Evolutionary conservation across 352 stramenopile genomes (phyloP).

Genomic region (Proteromonas lacertae): DNA sequence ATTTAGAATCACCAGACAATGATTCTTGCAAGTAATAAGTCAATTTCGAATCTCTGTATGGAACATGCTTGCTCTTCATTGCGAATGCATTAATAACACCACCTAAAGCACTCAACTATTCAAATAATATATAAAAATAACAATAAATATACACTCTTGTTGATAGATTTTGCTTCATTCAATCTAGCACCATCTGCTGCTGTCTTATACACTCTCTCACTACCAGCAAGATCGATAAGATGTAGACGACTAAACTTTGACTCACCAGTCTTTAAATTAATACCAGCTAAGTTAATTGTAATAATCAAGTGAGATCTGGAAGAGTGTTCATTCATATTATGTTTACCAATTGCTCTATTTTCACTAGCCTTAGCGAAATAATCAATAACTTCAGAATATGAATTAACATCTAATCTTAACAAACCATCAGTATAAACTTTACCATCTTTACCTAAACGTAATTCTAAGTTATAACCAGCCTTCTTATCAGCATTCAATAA

Average conservation of each 20-base stretch:
- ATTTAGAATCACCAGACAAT: slow-evolving; percentile 12
- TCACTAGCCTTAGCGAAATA: too few species aligned
- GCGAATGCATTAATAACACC: slow-evolving; percentile 20
- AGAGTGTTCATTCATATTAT: slow-evolving; percentile 48
- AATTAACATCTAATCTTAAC: too few species aligned
- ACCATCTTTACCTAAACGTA: too few species aligned
- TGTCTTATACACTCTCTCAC: slow-evolving; percentile 43
- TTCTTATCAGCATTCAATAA: too few species aligned
- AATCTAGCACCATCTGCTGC: slow-evolving; percentile 33
- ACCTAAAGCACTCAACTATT: slow-evolving; percentile 21
- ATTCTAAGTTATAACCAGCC: too few species aligned
- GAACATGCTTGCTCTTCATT: slow-evolving; percentile 5
- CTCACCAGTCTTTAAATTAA: too few species aligned
- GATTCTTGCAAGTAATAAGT: slow-evolving; percentile 31
- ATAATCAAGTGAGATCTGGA: neutral
- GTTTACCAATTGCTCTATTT: slow-evolving; percentile 32
- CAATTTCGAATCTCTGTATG: slow-evolving; percentile 9
- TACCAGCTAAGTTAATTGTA: neutral
- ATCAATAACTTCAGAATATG: too few species aligned
- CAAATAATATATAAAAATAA: too few species aligned
- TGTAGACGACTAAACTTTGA: too few species aligned
- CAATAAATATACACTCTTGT: slow-evolving; percentile 60
- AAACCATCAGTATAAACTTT: too few species aligned
- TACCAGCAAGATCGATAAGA: slow-evolving; percentile 16
- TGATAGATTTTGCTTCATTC: slow-evolving; percentile 63